phyloP scores from a whole-genome alignment of 2,329 filamentous ascomycete genomes.

The Emergomyces pasteurianus region DNA sequence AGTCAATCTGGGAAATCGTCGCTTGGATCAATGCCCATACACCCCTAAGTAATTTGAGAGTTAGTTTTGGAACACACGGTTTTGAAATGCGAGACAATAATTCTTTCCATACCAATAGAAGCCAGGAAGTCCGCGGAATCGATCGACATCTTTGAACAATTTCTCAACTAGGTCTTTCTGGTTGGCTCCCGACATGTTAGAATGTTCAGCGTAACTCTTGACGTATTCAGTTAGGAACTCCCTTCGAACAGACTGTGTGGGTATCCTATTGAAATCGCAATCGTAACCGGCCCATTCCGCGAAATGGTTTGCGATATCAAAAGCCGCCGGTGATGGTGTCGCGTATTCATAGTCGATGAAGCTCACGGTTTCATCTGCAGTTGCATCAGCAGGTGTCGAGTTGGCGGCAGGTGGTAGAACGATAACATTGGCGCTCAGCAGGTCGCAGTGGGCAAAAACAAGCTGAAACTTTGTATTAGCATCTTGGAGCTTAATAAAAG shows the following conservation, averaged over 20 bases:
- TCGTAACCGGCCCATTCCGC: slow-evolving; percentile 97
- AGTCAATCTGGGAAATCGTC: slow-evolving; percentile 87
- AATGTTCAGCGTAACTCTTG: slow-evolving; percentile 53
- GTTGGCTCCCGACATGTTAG: slow-evolving; percentile 27
- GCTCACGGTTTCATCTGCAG: slow-evolving; percentile 45
- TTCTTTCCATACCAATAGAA: slow-evolving; percentile 49
- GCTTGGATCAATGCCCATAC: slow-evolving; percentile 95
- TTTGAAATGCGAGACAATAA: background rate
- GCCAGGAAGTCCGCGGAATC: slow-evolving; percentile 78
- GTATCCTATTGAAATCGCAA: slow-evolving; percentile 77
- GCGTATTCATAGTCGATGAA: slow-evolving; percentile 99
- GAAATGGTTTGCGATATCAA: slow-evolving; percentile 96
- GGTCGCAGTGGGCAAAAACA: slow-evolving; percentile 89
- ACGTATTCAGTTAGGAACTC: slow-evolving; percentile 80
- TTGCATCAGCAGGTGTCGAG: slow-evolving; percentile 18
- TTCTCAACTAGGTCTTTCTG: slow-evolving; percentile 53
- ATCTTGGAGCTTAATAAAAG: background rate
- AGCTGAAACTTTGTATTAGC: slow-evolving; percentile 41
- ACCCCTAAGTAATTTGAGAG: slow-evolving; percentile 48
- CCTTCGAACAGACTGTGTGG: slow-evolving; percentile 61
- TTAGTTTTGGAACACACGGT: background rate
- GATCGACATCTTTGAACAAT: slow-evolving; percentile 70
- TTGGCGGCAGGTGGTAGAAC: slow-evolving; percentile 44
- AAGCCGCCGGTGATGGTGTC: slow-evolving; percentile 83
- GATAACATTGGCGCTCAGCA: slow-evolving; percentile 94